Evolutionary conservation across 768 basidiomycete genomes (phyloP), one percentile per base, ranked within the genome.

Genomic region (Mycena latifolia): DNA sequence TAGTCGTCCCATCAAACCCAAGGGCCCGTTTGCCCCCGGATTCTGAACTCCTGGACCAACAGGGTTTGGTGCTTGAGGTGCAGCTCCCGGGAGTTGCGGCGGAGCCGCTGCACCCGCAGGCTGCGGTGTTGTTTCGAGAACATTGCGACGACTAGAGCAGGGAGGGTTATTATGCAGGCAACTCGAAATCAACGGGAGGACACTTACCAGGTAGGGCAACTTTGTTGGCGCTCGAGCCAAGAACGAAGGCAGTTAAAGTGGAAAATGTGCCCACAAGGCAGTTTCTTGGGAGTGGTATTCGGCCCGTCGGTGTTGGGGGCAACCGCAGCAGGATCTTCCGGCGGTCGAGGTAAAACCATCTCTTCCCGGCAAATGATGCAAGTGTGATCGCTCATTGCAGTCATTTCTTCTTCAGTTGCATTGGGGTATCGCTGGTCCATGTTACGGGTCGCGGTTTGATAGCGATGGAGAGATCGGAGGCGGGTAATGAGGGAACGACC

Each of bases 341-440:
- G 46, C 39, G 67, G 70, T 33, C 57, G 76, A 63, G 78, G 82
- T 41, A 84, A 77, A 57, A 82, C 74, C 96, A 99, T 95, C 75
- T 99, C 98, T 78, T 99, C 98, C 15, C 98, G 88, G 74, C 98
- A 99, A 68, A 99, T 98, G 71, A 99, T 99, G 75, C 98, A 99
- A 3, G 95, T 98, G 62, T 88, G 88, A 78, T 99, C 98, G 55
- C 87, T 90, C 88, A 92, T 92, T 2, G 85, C 82, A 12, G 84
- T 78, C 78, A 99, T 82, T 77, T 99, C 97, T 69, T 90, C 93
- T 71, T 88, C 86, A 5, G 94, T 93, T 45, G 95, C 96, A 73
- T 97, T 91, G 6, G 98, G 96, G 77, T 98, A 99, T 41, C 94
- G 84, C 71, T 94, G 87, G 70, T 99, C 95, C 97, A 99, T 98